Conservation (phyloP, 1,139 yeast species). For the Candida glucosophila region DNA sequence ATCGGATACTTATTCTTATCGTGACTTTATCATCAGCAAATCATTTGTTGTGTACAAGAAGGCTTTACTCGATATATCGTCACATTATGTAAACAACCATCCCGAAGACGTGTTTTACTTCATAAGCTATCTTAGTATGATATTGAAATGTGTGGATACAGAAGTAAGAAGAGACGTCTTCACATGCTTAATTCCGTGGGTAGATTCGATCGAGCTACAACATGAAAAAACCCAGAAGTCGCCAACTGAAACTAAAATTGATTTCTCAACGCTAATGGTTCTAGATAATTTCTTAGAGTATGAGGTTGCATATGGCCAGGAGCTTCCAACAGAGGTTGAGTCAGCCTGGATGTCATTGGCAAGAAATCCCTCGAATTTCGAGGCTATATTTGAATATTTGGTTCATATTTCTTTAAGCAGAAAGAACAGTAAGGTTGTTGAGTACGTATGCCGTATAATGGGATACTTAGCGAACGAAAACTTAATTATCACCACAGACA, state of each 20-base stretch:
- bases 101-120: slow-evolving; percentile 52
- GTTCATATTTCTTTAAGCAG: slow-evolving; percentile 61
- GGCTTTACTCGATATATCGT: slow-evolving; percentile 62
- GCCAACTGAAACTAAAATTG: too few species aligned
- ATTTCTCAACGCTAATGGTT: slow-evolving; percentile 65
- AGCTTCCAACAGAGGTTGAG: slow-evolving; percentile 78
- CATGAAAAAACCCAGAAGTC: too few species aligned
- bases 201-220: slow-evolving; percentile 65
- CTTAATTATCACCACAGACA: slow-evolving; percentile 38
- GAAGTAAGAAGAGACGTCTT: slow-evolving; percentile 64
- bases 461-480: slow-evolving; percentile 58
- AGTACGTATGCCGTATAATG: slow-evolving; percentile 70
- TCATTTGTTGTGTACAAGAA: slow-evolving; percentile 72
- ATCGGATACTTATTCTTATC: slow-evolving; percentile 35
- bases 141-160: slow-evolving; percentile 53
- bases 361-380: slow-evolving; percentile 57
- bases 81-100: slow-evolving; percentile 42
- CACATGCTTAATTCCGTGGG: slow-evolving; percentile 83
- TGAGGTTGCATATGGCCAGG: slow-evolving; percentile 66
- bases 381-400: slow-evolving; percentile 63
- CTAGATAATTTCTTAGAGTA: slow-evolving; percentile 76
- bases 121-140: slow-evolving; percentile 66
- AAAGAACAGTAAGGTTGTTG: slow-evolving; percentile 68
- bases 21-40: slow-evolving; percentile 55
- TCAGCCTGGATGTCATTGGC: slow-evolving; percentile 94